Evolutionary conservation across 805 yeast species (phyloP).

Genomic region (Kazachstania viticola): DNA sequence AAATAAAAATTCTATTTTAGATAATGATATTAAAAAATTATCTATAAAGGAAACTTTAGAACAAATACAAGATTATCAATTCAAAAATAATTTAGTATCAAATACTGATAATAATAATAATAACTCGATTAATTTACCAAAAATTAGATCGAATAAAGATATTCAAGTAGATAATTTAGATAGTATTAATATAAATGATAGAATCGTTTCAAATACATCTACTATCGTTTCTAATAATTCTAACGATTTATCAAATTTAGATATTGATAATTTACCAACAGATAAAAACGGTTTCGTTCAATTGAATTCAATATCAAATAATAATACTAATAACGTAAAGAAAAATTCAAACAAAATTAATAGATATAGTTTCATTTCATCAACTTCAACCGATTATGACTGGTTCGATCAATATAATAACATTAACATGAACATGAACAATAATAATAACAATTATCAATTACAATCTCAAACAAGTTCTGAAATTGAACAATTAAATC

Average conservation of each 20-base stretch:
- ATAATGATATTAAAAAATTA: slow-evolving; percentile 2
- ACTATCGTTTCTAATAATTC: slow-evolving; percentile 1
- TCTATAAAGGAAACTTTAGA: slow-evolving; percentile 15
- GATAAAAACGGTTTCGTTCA: slow-evolving; percentile 16
- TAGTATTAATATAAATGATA: not conserved
- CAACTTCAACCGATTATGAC: slow-evolving; percentile 23
- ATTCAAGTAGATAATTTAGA: not conserved
- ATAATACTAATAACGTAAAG: slow-evolving; percentile 4
- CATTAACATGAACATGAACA: not conserved
- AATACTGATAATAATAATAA: too few relatives aligned
- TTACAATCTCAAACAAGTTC: too few relatives aligned
- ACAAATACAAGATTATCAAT: not conserved
- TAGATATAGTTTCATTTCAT: slow-evolving; percentile 25
- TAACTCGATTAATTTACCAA: not conserved
- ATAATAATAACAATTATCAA: not conserved
- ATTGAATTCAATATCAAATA: too few relatives aligned
- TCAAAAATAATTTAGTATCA: too few relatives aligned
- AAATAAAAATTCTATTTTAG: slow-evolving; percentile 2
- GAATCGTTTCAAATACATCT: slow-evolving; percentile 4
- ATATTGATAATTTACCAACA: slow-evolving; percentile 7
- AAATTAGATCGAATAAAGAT: not conserved
- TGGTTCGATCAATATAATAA: slow-evolving; percentile 2
- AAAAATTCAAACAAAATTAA: too few relatives aligned
- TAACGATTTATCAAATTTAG: too few relatives aligned
- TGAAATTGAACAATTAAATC: too few relatives aligned